Conservation (phyloP, 805 yeast genomes). For the Candida saitoana region DNA sequence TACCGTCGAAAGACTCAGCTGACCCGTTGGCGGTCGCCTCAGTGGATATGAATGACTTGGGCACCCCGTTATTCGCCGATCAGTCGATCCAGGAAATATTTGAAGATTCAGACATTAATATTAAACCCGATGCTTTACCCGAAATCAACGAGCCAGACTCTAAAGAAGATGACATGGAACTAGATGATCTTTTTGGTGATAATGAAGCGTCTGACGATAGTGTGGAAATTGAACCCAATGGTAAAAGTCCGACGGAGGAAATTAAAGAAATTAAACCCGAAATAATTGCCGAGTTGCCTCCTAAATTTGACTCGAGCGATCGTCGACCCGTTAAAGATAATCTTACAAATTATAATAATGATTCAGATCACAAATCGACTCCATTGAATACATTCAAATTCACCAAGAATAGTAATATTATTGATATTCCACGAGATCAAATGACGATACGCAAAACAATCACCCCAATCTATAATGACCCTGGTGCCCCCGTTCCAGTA, state of each 20-base stretch:
- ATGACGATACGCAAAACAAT: conserved; percentile 38
- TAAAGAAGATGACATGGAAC: conserved; percentile 20
- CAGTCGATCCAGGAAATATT: conserved; percentile 9
- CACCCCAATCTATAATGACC: conserved; percentile 63
- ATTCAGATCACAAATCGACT: not conserved
- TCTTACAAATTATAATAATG: not conserved
- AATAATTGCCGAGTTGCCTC: not conserved
- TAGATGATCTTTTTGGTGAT: conserved; percentile 16
- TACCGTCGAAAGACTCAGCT: conserved; percentile 16
- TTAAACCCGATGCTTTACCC: not conserved
- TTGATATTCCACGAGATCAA: conserved; percentile 57
- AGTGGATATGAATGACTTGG: conserved; percentile 9
- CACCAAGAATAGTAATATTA: conserved; percentile 2
- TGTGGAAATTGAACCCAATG: not conserved
- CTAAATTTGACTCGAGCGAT: not conserved
- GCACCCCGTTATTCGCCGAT: conserved; percentile 8
- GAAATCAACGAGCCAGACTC: conserved; percentile 3
- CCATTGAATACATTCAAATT: not conserved
- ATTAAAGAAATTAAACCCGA: not conserved
- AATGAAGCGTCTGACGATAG: conserved; percentile 10
- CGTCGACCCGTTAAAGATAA: not conserved
- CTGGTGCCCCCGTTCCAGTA: conserved; percentile 77
- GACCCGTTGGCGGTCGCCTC: conserved; percentile 5
- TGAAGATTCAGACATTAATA: conserved; percentile 1
- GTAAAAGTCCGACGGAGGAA: not conserved